These are phyloP conservation scores for Coprinopsis marcescibilis DNA, from an alignment of 768 basidiomycete species.

Conservation along the genomic window DNA sequence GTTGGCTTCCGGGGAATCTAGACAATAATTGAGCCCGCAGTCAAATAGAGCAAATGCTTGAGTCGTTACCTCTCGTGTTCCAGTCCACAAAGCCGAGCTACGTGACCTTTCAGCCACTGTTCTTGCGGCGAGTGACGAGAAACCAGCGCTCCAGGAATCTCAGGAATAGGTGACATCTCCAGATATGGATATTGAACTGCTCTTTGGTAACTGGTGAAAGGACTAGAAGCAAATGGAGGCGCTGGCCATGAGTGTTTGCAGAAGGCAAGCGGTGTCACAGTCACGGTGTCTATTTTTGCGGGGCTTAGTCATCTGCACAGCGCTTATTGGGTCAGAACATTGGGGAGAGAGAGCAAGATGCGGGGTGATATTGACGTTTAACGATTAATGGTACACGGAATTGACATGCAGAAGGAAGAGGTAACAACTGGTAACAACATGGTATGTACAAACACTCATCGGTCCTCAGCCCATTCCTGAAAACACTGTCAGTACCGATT, in stretches of 20 bases:
- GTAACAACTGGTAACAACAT: conserved; percentile 9
- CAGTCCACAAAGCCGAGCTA: conserved; percentile 61
- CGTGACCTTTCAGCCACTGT: conserved; percentile 55
- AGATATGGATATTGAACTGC: no score
- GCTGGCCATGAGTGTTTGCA: no score
- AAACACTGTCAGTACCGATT: conserved; percentile 17
- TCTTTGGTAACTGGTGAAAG: no score
- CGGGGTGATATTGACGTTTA: no score
- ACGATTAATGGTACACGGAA: no score
- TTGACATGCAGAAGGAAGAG: no score
- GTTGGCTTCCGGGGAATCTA: conserved; percentile 95
- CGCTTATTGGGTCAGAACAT: no score
- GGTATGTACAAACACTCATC: conserved; percentile 39
- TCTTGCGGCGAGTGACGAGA: conserved; percentile 54
- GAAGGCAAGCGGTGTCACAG: no score
- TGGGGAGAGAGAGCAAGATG: background rate
- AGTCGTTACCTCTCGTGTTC: conserved; percentile 51
- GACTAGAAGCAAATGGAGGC: no score
- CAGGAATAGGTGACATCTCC: conserved; percentile 53
- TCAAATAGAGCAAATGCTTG: background rate
- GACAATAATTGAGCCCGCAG: conserved; percentile 8
- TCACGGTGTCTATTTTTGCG: background rate
- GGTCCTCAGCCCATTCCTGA: conserved; percentile 92
- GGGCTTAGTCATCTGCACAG: background rate
- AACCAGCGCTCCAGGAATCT: conserved; percentile 62